These are phyloP conservation scores for Pythium aristosporum DNA, from an alignment of 352 stramenopile genomes.

Conservation along the genomic window DNA sequence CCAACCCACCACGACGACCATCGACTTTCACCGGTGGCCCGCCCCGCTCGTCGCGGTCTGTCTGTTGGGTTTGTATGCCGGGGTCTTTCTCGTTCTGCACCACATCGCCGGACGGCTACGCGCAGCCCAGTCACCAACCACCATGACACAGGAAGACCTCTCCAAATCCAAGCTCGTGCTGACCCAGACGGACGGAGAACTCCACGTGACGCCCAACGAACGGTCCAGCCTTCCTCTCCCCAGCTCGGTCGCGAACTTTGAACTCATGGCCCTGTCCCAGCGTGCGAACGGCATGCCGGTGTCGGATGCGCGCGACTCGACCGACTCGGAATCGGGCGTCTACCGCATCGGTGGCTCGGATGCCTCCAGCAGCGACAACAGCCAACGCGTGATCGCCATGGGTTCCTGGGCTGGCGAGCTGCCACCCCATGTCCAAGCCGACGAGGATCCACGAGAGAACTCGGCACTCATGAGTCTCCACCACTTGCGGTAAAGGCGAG, in stretches of 20 bases:
- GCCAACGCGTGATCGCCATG: constrained; percentile 24
- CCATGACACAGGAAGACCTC: constrained; percentile 8
- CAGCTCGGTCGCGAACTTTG: constrained; percentile 35
- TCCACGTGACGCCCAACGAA: constrained; percentile 14
- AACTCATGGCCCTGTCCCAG: constrained; percentile 41
- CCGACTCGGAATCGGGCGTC: constrained; percentile 13
- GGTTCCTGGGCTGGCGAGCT: constrained; percentile 20
- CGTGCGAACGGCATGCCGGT: constrained; percentile 7
- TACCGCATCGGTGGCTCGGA: constrained; percentile 20
- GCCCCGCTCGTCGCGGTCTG: constrained; percentile 35
- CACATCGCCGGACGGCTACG: constrained; percentile 36
- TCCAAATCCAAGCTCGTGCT: constrained; percentile 5
- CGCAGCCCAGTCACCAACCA: background rate
- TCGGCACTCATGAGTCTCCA: constrained; percentile 19
- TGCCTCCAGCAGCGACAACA: constrained; percentile 10
- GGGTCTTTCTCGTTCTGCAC: constrained; percentile 44
- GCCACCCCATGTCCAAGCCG: background rate
- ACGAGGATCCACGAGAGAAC: constrained; percentile 7
- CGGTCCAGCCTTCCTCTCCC: constrained; percentile 27
- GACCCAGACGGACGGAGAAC: constrained; percentile 1
- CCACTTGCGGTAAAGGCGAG: background rate
- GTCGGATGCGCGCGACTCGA: constrained; percentile 8
- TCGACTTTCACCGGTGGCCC: constrained; percentile 57
- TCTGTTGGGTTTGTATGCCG: constrained; percentile 38
- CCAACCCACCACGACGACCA: constrained; percentile 48